Base-by-base conservation (phyloP, 2,329 filamentous ascomycete species). In the Aspergillus viridinutans region DNA sequence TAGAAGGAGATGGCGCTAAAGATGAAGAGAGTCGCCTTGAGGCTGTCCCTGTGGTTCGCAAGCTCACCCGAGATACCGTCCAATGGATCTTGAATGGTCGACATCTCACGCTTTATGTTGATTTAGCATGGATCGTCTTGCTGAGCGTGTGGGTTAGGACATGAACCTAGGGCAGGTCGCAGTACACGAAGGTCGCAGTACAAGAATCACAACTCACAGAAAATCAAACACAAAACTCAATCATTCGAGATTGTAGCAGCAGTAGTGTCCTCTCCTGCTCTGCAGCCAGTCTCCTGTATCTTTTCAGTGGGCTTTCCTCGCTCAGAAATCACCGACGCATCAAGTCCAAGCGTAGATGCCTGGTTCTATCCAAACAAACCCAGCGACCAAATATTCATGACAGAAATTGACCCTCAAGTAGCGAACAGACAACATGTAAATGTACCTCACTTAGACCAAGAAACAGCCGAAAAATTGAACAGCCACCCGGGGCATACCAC, bases 1-100 rank as follows among this genome's bases (percentile, higher is more conserved):
- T 77, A 78, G 25, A 69, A 70, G 29, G 75, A 68, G 7, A 84
- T 71, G 21, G 67, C 62, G 57, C 73, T 70, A 56, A 74, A 74
- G 20, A 67, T 64, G 17, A 71, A 52, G 2, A 73, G 57, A 1
- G 60, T 61, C 54, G 67, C 63, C 52, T 67, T 63, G 12, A 69
- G 56, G 2, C 58, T 53, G 10, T 63, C 56, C 38, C 58, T 58
- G 32, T 64, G 60, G 40, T 60, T 55, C 4, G 65, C 67, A 6
- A 72, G 63, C n/a, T 61, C 57, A 8, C 69, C 69, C 2, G 68
- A 65, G 14, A 73, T 71, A 8, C 69, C 71, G 55, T 70, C 65
- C 21, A 69, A 59, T 3, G 67, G 59, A 50, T 67, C 64, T 55
- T 64, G 55, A 2, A 62, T 56, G 25, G 59, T 50, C 5, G 29